Evolutionary conservation across 2,329 filamentous ascomycete genomes (phyloP), one percentile per base, ranked within the genome.

Genomic region (Pseudopithomyces chartarum): DNA sequence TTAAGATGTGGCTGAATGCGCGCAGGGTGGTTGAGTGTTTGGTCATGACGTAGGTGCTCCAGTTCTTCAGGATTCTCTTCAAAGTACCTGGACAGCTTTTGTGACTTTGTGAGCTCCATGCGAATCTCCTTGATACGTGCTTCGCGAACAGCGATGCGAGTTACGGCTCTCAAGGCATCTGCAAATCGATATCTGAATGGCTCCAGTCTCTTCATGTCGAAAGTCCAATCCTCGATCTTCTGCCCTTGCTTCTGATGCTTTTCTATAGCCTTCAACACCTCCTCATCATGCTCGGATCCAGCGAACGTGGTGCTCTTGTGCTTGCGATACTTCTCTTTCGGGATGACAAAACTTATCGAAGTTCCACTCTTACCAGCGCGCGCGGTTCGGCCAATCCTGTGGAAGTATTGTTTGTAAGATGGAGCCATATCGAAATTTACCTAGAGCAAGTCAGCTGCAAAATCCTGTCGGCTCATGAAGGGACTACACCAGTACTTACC

Each of bases 381-480:
- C 1, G 92, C 95, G 6, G 95, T 99, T 32, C 95, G 88, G 32
- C 95, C 95, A 68, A 99, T 96, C 52, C 95, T 89, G 78, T 99
- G 95, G n/a, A 91, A 96, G 76, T 99, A 99, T 8, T 92, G 96
- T 73, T 92, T 96, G 36, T 92, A 89, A 8, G 88, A 90, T 15
- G 87, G 86, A 0, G 95, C 95, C 15, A 99, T 87, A 76, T 99
- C 95, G 75, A 99, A 99, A 79, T 99, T 99, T 73, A 99, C 87
- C 22, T 29, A 29, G 4, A 29, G 26, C 26, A 8, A 29, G 26
- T 29, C 8, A 29, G 26, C 8, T 8, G 26, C 8, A 29, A 4
- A 8, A 29, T 29, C 8, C 26, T 29, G 26, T 29, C 26, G 8
- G 26, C 5, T 8, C 26, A 29, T 8, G 26, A 8, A 29, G 26